Percentiles rank a stretch among this genome's conserved stretches.
phyloP scores from a whole-genome alignment of 148 eudicot species.

The Oxyria digyna region DNA sequence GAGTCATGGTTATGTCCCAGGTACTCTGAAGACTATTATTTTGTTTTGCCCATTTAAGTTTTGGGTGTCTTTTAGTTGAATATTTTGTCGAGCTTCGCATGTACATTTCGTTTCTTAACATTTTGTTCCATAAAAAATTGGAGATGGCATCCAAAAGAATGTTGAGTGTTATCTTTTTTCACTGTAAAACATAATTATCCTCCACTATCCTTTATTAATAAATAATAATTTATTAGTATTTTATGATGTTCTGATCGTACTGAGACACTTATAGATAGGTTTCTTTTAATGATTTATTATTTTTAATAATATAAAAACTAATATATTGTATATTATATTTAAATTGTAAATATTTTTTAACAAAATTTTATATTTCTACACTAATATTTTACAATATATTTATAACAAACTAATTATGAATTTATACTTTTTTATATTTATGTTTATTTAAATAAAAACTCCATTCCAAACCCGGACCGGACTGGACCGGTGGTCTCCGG shows the following conservation, averaged over 20 bases:
- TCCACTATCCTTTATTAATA: background rate
- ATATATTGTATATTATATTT: no score
- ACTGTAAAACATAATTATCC: background rate
- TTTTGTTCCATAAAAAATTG: background rate
- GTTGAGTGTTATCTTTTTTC: background rate
- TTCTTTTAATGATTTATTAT: no score
- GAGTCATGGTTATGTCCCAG: slow-evolving; percentile 92
- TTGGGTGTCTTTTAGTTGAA: background rate
- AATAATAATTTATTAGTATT: background rate
- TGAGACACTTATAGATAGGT: background rate
- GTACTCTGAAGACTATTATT: slow-evolving; percentile 22
- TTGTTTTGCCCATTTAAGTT: background rate
- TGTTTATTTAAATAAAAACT: no score
- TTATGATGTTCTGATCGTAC: background rate
- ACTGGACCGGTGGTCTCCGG: no score
- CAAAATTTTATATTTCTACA: no score
- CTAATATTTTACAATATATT: no score
- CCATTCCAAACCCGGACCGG: no score
- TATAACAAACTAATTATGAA: no score
- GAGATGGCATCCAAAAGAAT: background rate
- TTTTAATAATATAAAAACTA: no score
- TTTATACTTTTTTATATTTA: no score
- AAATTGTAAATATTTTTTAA: no score
- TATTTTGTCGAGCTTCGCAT: background rate
- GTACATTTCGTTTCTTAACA: background rate